Evolutionary conservation across 2,329 filamentous ascomycete genomes (phyloP), one percentile per base, ranked within the genome.

Genomic region (Monosporascus cannonballus): DNA sequence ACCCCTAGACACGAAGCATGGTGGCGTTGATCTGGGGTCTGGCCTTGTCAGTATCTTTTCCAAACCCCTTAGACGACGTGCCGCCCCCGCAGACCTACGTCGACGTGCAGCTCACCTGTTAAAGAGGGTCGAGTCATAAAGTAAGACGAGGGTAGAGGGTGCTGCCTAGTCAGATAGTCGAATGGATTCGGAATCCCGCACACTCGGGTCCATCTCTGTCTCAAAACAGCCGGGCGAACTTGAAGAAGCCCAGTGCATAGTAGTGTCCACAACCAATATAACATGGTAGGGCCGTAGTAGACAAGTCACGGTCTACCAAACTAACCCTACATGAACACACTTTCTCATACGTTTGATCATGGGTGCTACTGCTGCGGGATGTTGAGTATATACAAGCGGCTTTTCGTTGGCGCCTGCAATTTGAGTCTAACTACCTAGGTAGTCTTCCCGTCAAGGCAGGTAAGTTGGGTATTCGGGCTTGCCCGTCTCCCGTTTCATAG

Each of bases 221-320:
- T 58, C 61, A 63, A 64, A 56, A 57, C 55, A 64, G 56, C 59
- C 63, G 64, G 61, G 63, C 62, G 63, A 64, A 59, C 52, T 37
- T 39, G 50, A 46, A 46, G n/a, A 22, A 46, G 42, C 42, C 42
- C 24, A 46, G 11, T 46, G 42, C 42, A 30, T 30, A 46, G 15
- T 27, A 25, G 7, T 30, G 20, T 46, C 42, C 20, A n/a, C 30
- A 24, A 27, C 42, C 15, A 27, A 46, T 24, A 46, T 46, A 27
- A 46, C 9, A 46, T 14, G 14, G 24, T 22, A 46, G 24, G 25
- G 17, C 22, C 42, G 42, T 46, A 18, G 42, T 30, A 17, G 22
- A 46, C 24, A 27, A 25, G 14, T 17, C 42, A 46, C 15, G 24
- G 15, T 14, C 24, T 14, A 46, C 42, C 4, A 15, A 17, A 25